These are phyloP conservation scores for Chaetomiaceae sp. DNA, from an alignment of 2,329 filamentous ascomycete species.

Conservation along the genomic window DNA sequence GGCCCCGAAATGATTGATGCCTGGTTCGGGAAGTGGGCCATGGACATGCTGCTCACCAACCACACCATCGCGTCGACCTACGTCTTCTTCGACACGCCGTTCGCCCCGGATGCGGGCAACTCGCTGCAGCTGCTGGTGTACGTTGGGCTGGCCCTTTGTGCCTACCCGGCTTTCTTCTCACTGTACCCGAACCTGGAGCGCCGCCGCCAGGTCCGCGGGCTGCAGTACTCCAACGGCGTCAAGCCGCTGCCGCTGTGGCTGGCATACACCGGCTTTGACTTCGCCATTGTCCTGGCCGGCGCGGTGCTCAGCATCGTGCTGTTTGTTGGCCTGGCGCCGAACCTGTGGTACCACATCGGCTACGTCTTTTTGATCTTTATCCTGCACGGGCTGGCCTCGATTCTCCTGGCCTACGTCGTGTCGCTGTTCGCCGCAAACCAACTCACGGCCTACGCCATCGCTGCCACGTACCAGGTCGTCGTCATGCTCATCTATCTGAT, in stretches of 20 bases:
- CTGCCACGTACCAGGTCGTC: slow-evolving; percentile 70
- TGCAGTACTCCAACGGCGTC: slow-evolving; percentile 91
- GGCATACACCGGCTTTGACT: slow-evolving; percentile 78
- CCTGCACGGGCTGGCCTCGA: slow-evolving; percentile 75
- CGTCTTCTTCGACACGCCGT: slow-evolving; percentile 71
- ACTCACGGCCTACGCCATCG: slow-evolving; percentile 78
- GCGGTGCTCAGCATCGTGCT: slow-evolving; percentile 65
- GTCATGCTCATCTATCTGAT: slow-evolving; percentile 69
- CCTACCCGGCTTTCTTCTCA: slow-evolving; percentile 81
- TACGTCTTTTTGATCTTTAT: slow-evolving; percentile 80
- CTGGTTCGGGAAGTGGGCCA: slow-evolving; percentile 60
- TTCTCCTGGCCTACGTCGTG: slow-evolving; percentile 71
- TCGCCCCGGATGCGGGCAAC: slow-evolving; percentile 63
- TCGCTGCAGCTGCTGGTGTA: slow-evolving; percentile 77
- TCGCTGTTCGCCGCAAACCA: slow-evolving; percentile 77
- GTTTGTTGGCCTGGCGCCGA: slow-evolving; percentile 56
- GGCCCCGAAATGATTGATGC: slow-evolving; percentile 49
- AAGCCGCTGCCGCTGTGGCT: slow-evolving; percentile 77
- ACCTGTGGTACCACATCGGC: slow-evolving; percentile 70
- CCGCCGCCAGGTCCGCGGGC: slow-evolving; percentile 69
- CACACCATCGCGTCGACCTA: slow-evolving; percentile 68
- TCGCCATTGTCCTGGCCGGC: slow-evolving; percentile 63
- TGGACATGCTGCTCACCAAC: slow-evolving; percentile 63
- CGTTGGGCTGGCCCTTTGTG: slow-evolving; percentile 71
- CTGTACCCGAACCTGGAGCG: slow-evolving; percentile 86